Base-by-base conservation (phyloP, 1,284 basidiomycete genomes). In the Apiotrichum akiyoshidainum region DNA sequence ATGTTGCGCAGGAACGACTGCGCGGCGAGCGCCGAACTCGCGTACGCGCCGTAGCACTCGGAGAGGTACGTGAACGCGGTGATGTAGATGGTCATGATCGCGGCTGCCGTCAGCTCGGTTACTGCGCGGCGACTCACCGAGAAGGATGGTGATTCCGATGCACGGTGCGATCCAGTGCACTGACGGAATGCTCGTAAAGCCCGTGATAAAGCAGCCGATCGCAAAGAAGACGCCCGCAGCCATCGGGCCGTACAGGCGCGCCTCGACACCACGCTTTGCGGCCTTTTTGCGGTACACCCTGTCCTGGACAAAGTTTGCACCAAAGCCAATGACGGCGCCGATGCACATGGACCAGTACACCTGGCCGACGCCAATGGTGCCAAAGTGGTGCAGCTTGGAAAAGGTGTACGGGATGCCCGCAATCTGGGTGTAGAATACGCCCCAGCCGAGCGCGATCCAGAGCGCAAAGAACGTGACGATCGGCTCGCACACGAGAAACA, bases 381-480 rank as follows among this genome's bases (percentile, higher is more conserved):
- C 83, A 75, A 90, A 92, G 33, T 80, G 72, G 67, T 92, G 86
- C 1, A 90, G 77, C 16, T 76, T 80, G 33, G 71, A 63, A 67
- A 89, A 89, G 22, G 86, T 81, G 14, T 83, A 83, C 0, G 82
- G 77, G 37, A 89, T 79, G 0, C 87, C 87, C 81, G 85, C 84
- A 35, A 90, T 79, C 61, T 89, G 77, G 60, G 83, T 83, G 70
- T 85, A 92, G 49, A 87, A 74, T 10, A 92, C 82, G 0, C 89
- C 89, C 89, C 89, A 92, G 0, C 82, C 83, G 59, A 88, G 85
- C 1, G 87, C 86, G 50, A 85, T 78, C 89, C 88, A 92, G 11
- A 89, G 63, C 59, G 87, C 87, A 73, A 91, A 87, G 62, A 84
- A 83, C 12, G 83, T 78, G 1, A 92, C 88, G 40, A 90, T 82